These are phyloP conservation scores for Penicillium hordei DNA, from an alignment of 2,329 filamentous ascomycete species.

Conservation along the genomic window DNA sequence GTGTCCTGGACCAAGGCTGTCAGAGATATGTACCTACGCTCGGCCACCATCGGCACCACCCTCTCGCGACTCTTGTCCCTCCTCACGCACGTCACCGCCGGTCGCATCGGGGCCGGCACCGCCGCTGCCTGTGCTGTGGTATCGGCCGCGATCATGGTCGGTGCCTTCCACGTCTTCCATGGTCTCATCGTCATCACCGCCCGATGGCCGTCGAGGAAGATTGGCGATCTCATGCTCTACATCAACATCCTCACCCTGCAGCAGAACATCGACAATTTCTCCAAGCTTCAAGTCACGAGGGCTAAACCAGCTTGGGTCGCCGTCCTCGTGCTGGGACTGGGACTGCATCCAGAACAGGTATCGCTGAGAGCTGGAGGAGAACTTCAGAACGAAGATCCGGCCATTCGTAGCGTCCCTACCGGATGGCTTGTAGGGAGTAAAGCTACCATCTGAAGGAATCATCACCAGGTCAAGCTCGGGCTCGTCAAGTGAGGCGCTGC, in stretches of 20 bases:
- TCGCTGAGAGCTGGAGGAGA: slow-evolving; percentile 84
- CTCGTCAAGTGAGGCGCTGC: slow-evolving; percentile 66
- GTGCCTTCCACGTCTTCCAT: slow-evolving; percentile 73
- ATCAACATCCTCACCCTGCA: slow-evolving; percentile 87
- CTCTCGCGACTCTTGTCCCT: slow-evolving; percentile 83
- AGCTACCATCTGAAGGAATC: slow-evolving; percentile 85
- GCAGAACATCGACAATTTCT: slow-evolving; percentile 76
- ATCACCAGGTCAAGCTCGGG: slow-evolving; percentile 89
- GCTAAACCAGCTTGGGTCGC: slow-evolving; percentile 78
- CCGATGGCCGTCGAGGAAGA: slow-evolving; percentile 52
- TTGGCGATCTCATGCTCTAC: slow-evolving; percentile 70
- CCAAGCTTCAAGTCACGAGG: slow-evolving; percentile 82
- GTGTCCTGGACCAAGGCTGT: slow-evolving; percentile 14
- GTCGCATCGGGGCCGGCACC: slow-evolving; percentile 85
- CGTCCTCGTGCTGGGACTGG: slow-evolving; percentile 70
- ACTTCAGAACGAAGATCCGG: slow-evolving; percentile 90
- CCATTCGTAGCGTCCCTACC: slow-evolving; percentile 73
- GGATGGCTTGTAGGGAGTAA: slow-evolving; percentile 72
- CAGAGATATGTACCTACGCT: slow-evolving; percentile 83
- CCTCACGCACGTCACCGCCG: slow-evolving; percentile 85
- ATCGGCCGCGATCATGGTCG: slow-evolving; percentile 58
- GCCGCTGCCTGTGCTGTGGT: slow-evolving; percentile 64
- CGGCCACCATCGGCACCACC: slow-evolving; percentile 94
- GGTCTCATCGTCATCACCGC: slow-evolving; percentile 68
- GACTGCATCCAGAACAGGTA: slow-evolving; percentile 97